Base-by-base conservation (phyloP, 331 rosid species). In the Saraca asoca region DNA sequence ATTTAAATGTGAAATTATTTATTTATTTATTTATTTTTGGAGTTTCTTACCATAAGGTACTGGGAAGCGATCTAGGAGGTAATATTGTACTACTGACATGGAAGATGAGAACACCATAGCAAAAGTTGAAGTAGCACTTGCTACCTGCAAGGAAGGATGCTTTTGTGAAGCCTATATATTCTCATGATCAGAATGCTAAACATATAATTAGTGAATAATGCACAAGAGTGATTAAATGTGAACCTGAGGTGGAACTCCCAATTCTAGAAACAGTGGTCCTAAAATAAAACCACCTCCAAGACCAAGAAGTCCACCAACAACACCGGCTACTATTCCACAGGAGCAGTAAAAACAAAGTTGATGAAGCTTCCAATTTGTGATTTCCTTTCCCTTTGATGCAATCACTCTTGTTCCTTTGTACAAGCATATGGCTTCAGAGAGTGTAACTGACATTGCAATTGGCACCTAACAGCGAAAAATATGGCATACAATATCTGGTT, bases 191-290 rank as follows among this genome's bases (percentile, higher is more conserved):
- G 17, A 48, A 9, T 38, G 41, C 17, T 55, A 75, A 55, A 16
- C 44, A 13, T 2, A 41, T 5, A 2, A 42, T 41, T 24, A 45
- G 14, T 46, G 3, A 14, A 17, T 46, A 7, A 46, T 12, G 6
- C 37, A 51, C 48, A 43, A 59, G 34, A 58, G 39, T 41, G 14
- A 11, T 35, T 66, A 12, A 44, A 46, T 55, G 20, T 17, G 5
- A 64, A 89, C 91, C 91, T 88, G 91, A 54, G 95, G 95, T 56
- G 95, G 95, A 72, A 88, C 83, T 58, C 95, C 95, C 66, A 88
- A 41, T 75, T 88, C 95, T 18, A 88, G 89, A 70, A 88, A 88
- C 17, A 88, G 80, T 55, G 95, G 95, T 52, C 95, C 95, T 75
- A 88, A 73, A 53, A 88, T 83, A 79, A 88, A 88, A 57, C 95